Percentiles rank a stretch among this genome's conserved stretches.
Evolutionary conservation across 2,329 filamentous ascomycete genomes (phyloP).

Genomic region (Phoma sp.): DNA sequence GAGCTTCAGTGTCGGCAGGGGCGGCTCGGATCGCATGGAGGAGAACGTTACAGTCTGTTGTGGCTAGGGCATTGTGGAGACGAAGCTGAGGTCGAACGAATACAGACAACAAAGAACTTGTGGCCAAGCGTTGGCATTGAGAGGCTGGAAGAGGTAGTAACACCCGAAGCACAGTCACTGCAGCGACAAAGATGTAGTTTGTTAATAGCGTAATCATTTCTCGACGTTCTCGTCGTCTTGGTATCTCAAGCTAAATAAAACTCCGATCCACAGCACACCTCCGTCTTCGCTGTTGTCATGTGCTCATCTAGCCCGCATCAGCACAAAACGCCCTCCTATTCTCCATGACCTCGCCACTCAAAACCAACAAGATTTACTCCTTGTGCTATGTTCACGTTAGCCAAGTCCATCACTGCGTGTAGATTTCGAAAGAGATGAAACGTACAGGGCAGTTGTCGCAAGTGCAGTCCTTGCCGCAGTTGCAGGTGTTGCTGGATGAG

Average conservation of each 20-base stretch:
- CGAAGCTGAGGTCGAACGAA: background rate
- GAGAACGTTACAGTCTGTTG: conserved; percentile 47
- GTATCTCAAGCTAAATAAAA: conserved; percentile 1
- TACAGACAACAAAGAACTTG: background rate
- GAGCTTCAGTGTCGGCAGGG: conserved; percentile 34
- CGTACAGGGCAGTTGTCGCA: conserved; percentile 23
- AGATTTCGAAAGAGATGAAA: background rate
- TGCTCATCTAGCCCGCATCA: background rate
- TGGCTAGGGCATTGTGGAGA: conserved; percentile 24
- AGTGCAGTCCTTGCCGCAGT: conserved; percentile 21
- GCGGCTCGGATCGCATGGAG: conserved; percentile 40
- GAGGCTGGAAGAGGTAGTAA: background rate
- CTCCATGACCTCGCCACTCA: background rate
- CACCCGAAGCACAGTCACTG: background rate
- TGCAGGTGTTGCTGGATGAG: conserved; percentile 13
- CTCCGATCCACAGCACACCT: background rate
- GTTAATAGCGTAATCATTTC: background rate
- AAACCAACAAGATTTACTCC: background rate
- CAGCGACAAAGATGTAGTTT: background rate
- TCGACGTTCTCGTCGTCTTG: background rate
- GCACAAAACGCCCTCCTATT: background rate
- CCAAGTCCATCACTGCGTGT: background rate
- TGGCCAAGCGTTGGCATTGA: background rate
- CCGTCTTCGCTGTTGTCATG: background rate
- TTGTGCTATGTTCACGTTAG: conserved; percentile 1